Base-by-base conservation (phyloP, 768 basidiomycete species). In the Gautieria morchelliformis region DNA sequence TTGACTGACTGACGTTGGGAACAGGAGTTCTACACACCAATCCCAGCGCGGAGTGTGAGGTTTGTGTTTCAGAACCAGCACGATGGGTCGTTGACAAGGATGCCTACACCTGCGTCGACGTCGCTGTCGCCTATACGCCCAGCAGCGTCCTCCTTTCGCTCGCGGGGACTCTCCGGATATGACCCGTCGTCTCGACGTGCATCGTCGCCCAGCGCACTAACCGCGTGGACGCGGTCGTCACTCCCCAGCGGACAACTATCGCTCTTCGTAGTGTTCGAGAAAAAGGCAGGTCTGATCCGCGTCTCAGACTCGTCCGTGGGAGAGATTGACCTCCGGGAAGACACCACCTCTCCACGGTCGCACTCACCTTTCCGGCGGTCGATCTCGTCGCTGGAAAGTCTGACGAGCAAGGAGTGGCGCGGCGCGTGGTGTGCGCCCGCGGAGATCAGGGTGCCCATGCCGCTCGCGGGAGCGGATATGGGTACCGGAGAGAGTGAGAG, bases 231-330 rank as follows among this genome's bases (percentile, higher is more conserved):
- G 15, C 10, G 15, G 12, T 33, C 45, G 30, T 48, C 55, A 6
- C n/a, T 27, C 5, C 63, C 69, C 15, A 66, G 75, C 59, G 73
- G 41, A 9, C 88, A 90, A 62, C 80, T 88, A 64, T 82, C 81
- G 62, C 71, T 93, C n/a, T 91, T 91, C 65, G 81, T 89, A 57
- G 72, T 84, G 22, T 93, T 93, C 66, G 90, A 93, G 68, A 92
- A 92, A 72, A 93, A 88, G 65, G 89, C 89, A 2, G 80, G 83
- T n/a, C 72, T 88, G 69, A 90, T 93, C 62, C 85, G 90, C 20
- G 67, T 92, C 22, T 80, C 82, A 5, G 89, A 92, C 67, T 81
- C 90, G 32, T 83, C 86, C 22, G 90, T 90, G 7, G 81, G 84
- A 35, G 90, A 93, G 67, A 75, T 92, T 24, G 83, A 87, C 42